These are phyloP conservation scores for Alternaria incomplexa DNA, from an alignment of 2,329 filamentous ascomycete species.

Conservation along the genomic window DNA sequence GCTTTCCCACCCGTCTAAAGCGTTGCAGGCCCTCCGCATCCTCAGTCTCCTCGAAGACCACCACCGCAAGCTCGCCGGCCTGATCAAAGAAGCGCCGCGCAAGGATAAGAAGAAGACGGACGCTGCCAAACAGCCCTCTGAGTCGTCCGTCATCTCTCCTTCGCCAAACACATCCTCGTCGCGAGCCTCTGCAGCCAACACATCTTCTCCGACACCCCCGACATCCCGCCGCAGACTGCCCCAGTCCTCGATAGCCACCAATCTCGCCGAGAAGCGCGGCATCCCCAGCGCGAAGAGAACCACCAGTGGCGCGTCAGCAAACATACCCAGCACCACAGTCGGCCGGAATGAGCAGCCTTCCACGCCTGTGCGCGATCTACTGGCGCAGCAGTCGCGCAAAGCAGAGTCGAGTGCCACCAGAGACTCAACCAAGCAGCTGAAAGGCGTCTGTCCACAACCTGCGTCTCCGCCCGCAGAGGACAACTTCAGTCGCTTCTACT, in stretches of 20 bases:
- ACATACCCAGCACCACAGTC: slow-evolving; percentile 74
- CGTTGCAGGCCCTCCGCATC: slow-evolving; percentile 74
- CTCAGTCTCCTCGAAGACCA: slow-evolving; percentile 85
- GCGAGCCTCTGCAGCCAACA: slow-evolving; percentile 38
- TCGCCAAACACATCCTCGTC: slow-evolving; percentile 25
- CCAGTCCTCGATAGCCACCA: slow-evolving; percentile 85
- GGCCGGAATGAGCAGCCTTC: slow-evolving; percentile 47
- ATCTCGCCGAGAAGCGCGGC: slow-evolving; percentile 82
- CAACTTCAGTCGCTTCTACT: slow-evolving; percentile 90
- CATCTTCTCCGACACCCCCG: slow-evolving; percentile 46
- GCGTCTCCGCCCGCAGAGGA: slow-evolving; percentile 63
- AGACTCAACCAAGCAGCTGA: slow-evolving; percentile 22
- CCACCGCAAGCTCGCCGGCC: slow-evolving; percentile 80
- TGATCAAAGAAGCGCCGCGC: slow-evolving; percentile 71
- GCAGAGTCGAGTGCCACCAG: slow-evolving; percentile 25
- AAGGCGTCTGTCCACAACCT: slow-evolving; percentile 17
- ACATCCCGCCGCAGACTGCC: slow-evolving; percentile 56
- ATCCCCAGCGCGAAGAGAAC: slow-evolving; percentile 67
- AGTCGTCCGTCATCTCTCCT: slow-evolving; percentile 15
- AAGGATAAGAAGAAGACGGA: slow-evolving; percentile 32
- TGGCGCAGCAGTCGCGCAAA: slow-evolving; percentile 40
- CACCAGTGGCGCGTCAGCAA: slow-evolving; percentile 73
- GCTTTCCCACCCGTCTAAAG: slow-evolving; percentile 25
- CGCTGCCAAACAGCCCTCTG: slow-evolving; percentile 14
- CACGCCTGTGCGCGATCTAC: slow-evolving; percentile 41